phyloP scores from a whole-genome alignment of 495 filamentous ascomycete genomes.

The Chlorociboria aeruginascens region DNA sequence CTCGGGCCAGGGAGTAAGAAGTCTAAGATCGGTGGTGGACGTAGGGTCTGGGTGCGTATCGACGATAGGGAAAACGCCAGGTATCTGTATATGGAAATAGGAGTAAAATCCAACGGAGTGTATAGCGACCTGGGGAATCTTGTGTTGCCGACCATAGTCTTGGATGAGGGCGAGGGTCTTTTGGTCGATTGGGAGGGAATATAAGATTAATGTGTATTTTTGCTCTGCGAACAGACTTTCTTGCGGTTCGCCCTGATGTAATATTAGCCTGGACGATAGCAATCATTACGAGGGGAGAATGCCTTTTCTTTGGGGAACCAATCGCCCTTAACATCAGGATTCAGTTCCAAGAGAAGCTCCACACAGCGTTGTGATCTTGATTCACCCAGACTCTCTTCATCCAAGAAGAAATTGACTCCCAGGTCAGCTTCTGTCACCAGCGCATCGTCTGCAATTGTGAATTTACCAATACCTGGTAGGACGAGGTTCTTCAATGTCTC shows the following conservation, averaged over 20 bases:
- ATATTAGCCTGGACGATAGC: neutral
- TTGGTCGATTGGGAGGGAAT: slow-evolving; percentile 53
- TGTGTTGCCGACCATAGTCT: slow-evolving; percentile 42
- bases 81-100: slow-evolving; percentile 65
- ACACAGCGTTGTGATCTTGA: slow-evolving; percentile 70
- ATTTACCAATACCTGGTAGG: slow-evolving; percentile 80
- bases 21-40: slow-evolving; percentile 72
- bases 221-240: slow-evolving; percentile 23
- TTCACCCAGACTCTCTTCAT: slow-evolving; percentile 63
- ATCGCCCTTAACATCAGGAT: slow-evolving; percentile 82
- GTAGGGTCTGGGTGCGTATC: slow-evolving; percentile 92
- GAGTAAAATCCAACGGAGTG: slow-evolving; percentile 86
- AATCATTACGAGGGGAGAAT: neutral
- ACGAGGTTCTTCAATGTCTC: slow-evolving; percentile 96
- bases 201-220: slow-evolving; percentile 60
- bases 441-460: slow-evolving; percentile 79
- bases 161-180: slow-evolving; percentile 46
- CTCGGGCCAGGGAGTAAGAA: slow-evolving; percentile 82
- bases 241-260: slow-evolving; percentile 17
- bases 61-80: slow-evolving; percentile 77
- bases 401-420: slow-evolving; percentile 94
- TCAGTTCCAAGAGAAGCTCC: slow-evolving; percentile 71
- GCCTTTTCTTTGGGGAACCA: slow-evolving; percentile 36
- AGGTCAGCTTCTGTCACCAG: slow-evolving; percentile 70
- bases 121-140: slow-evolving; percentile 68